Base-by-base conservation (phyloP, 257 asterid genomes). In the Solanum chiquidenum region DNA sequence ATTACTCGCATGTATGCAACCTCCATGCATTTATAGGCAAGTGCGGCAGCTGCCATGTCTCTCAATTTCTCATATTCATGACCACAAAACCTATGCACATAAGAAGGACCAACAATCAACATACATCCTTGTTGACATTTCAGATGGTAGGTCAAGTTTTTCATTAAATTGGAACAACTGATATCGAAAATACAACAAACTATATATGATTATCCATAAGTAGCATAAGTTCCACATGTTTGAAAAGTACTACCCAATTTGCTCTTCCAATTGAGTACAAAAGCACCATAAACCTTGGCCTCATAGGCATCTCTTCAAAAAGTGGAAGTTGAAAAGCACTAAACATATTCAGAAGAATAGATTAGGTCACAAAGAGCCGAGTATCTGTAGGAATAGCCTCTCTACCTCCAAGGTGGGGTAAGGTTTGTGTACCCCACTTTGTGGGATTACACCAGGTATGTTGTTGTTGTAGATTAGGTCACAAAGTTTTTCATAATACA, bases 1-100 rank as follows among this genome's bases (percentile, higher is more conserved):
- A 88, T 52, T 77, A 88, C 88, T 6, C 83, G 66, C 90, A 85
- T 88, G 80, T 88, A 74, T 23, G 90, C 86, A 12, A 79, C 88
- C 79, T 88, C 90, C 90, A 85, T 62, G 88, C 90, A 88, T 68
- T 88, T 88, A 62, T 88, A 88, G 79, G 90, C 90, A 20, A 88
- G 88, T 58, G 90, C 88, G 66, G 90, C 90, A 88, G 86, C 52
- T 42, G 88, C 88, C 90, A 88, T 88, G 27, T 88, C 90, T 25
- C 86, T 85, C 86, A 75, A 76, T 76, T 72, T 88, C 83, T 88
- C 88, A 88, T 88, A 88, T 85, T 88, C 90, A 42, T 46, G 73
- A 49, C 88, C 88, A 33, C 88, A 85, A 85, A 71, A 85, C 76
- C 89, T 87, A 42, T 31, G 68, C 69, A 18, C 44, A 72, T 29